Conservation (phyloP, 352 stramenopile species). For the Globisporangium nunn region DNA sequence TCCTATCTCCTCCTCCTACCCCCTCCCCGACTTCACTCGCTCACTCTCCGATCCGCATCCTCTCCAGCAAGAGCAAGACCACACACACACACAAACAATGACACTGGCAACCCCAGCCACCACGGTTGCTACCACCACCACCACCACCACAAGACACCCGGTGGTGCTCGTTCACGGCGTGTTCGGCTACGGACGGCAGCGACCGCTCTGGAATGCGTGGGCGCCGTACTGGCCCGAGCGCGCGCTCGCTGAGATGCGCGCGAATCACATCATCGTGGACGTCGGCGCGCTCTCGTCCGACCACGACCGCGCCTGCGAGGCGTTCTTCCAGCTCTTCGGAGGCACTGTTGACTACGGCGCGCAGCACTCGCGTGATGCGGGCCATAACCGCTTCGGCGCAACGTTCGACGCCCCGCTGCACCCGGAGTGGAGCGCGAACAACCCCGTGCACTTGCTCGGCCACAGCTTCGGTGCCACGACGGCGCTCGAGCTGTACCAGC, state of each 20-base stretch:
- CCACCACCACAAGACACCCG: constrained; percentile 12
- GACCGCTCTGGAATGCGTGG: constrained; percentile 22
- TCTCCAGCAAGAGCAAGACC: too few species aligned
- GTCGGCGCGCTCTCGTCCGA: constrained; percentile 59
- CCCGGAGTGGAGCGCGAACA: constrained; percentile 33
- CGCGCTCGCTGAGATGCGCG: constrained; percentile 29
- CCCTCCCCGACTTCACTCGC: too few species aligned
- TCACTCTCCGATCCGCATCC: too few species aligned
- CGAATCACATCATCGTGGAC: constrained; percentile 55
- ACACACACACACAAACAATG: too few species aligned
- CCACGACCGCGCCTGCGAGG: constrained; percentile 60
- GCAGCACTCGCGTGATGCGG: constrained; percentile 22
- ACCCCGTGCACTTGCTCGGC: constrained; percentile 55
- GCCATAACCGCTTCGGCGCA: constrained; percentile 42
- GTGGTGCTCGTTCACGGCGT: constrained; percentile 26
- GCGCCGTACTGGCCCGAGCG: constrained; percentile 40
- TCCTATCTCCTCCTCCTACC: too few species aligned
- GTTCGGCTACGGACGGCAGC: constrained; percentile 1
- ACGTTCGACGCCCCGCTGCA: constrained; percentile 26
- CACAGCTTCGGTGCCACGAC: constrained; percentile 63
- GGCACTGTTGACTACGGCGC: constrained; percentile 58
- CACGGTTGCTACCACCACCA: too few species aligned
- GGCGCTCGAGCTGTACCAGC: constrained; percentile 65
- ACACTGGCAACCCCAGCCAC: too few species aligned
- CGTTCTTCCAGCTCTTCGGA: constrained; percentile 57